A percentile compares a stretch with the other conserved stretches of the same genome.
Evolutionary conservation across 768 basidiomycete species (phyloP).

Genomic region (Coprinopsis strossmayeri): DNA sequence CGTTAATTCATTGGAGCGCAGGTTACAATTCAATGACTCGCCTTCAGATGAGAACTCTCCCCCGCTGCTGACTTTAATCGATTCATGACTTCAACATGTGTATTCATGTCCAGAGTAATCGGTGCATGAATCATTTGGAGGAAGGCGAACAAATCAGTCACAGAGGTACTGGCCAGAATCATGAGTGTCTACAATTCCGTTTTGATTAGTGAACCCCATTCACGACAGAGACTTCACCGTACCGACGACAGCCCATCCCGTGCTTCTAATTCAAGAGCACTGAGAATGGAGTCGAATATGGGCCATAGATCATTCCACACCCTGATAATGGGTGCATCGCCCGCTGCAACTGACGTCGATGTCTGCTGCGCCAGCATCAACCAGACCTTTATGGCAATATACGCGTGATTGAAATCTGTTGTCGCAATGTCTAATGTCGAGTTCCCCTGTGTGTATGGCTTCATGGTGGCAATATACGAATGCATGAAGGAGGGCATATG

Average conservation of each 20-base stretch:
- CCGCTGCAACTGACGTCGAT: constrained; percentile 19
- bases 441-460: constrained; percentile 29
- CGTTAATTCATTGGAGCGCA: not conserved
- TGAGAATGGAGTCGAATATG: constrained; percentile 50
- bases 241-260: constrained; percentile 36
- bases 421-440: constrained; percentile 36
- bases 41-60: constrained; percentile 48
- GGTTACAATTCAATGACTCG: constrained; percentile 16
- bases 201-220: no score
- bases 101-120: constrained; percentile 46
- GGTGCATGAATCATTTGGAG: constrained; percentile 48
- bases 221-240: constrained; percentile 14
- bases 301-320: constrained; percentile 81
- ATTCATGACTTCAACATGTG: constrained; percentile 42
- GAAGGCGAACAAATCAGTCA: constrained; percentile 62
- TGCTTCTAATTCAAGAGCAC: constrained; percentile 42
- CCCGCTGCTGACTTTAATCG: constrained; percentile 41
- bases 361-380: constrained; percentile 46
- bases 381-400: constrained; percentile 67
- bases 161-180: constrained; percentile 49
- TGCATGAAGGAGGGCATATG: constrained; percentile 45
- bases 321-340: constrained; percentile 27
- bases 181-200: constrained; percentile 40
- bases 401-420: constrained; percentile 61
- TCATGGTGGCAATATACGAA: constrained; percentile 41